A percentile compares a stretch with the other conserved stretches of the same genome.
Evolutionary conservation across 1,139 yeast species (phyloP).

Genomic region (Waltiozyma sp.): DNA sequence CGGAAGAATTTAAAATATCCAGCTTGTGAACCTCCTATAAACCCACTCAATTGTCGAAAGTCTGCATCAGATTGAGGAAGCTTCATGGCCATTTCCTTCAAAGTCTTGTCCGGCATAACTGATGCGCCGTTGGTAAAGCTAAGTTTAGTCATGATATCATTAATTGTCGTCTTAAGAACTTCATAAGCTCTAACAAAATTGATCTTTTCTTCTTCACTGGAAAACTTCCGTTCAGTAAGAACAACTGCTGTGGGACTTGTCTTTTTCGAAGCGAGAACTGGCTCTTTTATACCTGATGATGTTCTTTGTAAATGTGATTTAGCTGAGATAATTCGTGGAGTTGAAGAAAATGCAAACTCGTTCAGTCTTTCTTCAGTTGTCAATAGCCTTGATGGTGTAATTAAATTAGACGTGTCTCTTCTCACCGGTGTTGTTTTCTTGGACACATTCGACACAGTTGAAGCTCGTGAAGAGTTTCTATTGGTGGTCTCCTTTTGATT

Average conservation of each 20-base stretch:
- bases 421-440: not conserved
- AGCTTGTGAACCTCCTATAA: constrained; percentile 27
- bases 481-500: not conserved
- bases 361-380: constrained; percentile 6
- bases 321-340: constrained; percentile 20
- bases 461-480: not conserved
- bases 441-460: not conserved
- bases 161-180: constrained; percentile 36
- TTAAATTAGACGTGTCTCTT: not conserved
- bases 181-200: constrained; percentile 20
- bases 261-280: constrained; percentile 5
- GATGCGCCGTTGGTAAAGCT: constrained; percentile 29
- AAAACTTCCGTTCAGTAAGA: constrained; percentile 17
- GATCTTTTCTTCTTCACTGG: constrained; percentile 17
- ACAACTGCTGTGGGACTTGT: constrained; percentile 13
- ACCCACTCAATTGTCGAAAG: constrained; percentile 32
- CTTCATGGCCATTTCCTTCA: constrained; percentile 43
- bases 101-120: constrained; percentile 36
- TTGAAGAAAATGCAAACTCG: constrained; percentile 10
- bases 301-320: constrained; percentile 19
- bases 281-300: constrained; percentile 9
- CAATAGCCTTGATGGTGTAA: constrained; percentile 2
- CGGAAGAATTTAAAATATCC: constrained; percentile 39
- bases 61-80: constrained; percentile 47
- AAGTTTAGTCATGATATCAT: constrained; percentile 32